Conservation (phyloP, 805 yeast genomes). For the Kodamaea kakaduensis region DNA sequence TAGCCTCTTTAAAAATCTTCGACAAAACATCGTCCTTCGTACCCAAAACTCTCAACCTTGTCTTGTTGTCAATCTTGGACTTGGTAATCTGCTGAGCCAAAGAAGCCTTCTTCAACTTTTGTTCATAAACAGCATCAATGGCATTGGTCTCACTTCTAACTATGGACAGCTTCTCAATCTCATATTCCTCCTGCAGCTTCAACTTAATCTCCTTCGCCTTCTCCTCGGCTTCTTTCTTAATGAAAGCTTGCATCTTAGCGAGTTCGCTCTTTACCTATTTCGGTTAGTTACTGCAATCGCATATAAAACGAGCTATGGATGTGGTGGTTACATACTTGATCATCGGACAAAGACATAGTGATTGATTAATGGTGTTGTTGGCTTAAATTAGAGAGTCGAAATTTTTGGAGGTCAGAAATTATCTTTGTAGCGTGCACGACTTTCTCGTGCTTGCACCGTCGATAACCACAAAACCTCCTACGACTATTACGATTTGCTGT, state of each 20-base stretch:
- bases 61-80: slow-evolving; percentile 93
- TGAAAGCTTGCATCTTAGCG: slow-evolving; percentile 96
- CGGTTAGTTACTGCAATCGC: too few species aligned
- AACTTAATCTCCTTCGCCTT: slow-evolving; percentile 93
- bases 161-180: slow-evolving; percentile 92
- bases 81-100: slow-evolving; percentile 93
- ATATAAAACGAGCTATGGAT: not conserved
- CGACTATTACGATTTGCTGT: too few species aligned
- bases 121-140: slow-evolving; percentile 76
- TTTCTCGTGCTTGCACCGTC: not conserved
- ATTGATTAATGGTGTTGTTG: slow-evolving; percentile 8
- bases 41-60: slow-evolving; percentile 83
- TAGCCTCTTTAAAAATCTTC: slow-evolving; percentile 69
- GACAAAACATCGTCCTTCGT: slow-evolving; percentile 77
- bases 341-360: slow-evolving; percentile 29
- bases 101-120: slow-evolving; percentile 83
- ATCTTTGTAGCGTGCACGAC: slow-evolving; percentile 4
- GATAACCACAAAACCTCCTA: slow-evolving; percentile 3
- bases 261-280: slow-evolving; percentile 86
- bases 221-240: slow-evolving; percentile 98
- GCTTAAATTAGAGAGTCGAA: slow-evolving; percentile 1
- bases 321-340: slow-evolving; percentile 26
- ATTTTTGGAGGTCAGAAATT: slow-evolving; percentile 4
- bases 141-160: slow-evolving; percentile 90
- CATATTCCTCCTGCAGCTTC: slow-evolving; percentile 98